Percentiles rank a stretch among this genome's conserved stretches.
phyloP scores from a whole-genome alignment of 345 rosid genomes.

The Salix udensis region DNA sequence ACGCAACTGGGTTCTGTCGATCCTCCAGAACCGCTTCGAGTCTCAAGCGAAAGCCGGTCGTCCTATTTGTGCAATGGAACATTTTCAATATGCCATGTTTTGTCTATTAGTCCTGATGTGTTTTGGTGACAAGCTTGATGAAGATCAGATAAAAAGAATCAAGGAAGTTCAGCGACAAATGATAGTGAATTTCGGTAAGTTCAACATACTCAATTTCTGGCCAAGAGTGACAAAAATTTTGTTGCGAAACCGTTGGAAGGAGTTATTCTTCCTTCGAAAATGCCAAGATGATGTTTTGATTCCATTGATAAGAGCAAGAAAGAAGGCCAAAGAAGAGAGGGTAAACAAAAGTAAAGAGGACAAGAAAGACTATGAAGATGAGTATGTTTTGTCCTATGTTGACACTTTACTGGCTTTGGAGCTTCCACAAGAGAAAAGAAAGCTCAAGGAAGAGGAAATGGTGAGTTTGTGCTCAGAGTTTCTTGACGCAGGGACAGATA shows the following conservation, averaged over 20 bases:
- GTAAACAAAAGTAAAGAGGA: background rate
- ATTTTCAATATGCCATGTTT: background rate
- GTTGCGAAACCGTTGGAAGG: background rate
- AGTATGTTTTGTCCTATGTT: background rate
- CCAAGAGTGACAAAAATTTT: background rate
- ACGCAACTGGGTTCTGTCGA: background rate
- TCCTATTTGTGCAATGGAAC: background rate
- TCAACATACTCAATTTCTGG: background rate
- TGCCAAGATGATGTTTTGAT: background rate
- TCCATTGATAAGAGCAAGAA: background rate
- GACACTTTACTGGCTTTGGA: background rate
- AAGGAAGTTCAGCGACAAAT: background rate
- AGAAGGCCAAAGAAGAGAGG: background rate
- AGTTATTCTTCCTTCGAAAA: background rate
- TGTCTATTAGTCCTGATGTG: background rate
- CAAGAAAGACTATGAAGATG: background rate
- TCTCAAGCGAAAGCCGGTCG: background rate
- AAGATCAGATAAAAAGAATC: background rate
- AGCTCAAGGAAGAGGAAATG: background rate
- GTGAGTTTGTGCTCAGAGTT: background rate
- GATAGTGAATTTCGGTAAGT: background rate
- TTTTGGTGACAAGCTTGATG: background rate
- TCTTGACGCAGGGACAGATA: background rate
- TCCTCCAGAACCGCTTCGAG: background rate
- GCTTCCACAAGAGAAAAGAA: background rate